Evolutionary conservation across 2,329 filamentous ascomycete genomes (phyloP).

Genomic region (Clathrospora elynae): DNA sequence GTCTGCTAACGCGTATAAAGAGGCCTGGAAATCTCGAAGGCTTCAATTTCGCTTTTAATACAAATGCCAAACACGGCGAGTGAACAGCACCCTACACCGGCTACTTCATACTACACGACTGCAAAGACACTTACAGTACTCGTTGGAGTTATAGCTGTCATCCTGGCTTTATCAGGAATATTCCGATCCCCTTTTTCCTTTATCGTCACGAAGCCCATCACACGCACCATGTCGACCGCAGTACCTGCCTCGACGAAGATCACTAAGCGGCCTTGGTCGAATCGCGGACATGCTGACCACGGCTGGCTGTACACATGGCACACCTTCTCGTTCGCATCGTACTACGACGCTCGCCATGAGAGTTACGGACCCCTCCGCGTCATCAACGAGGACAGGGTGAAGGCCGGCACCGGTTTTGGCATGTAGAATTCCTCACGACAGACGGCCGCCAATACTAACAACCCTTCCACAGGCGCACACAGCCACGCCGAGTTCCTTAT

Average conservation of each 20-base stretch:
- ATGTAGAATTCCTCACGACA: not conserved
- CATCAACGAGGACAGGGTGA: constrained; percentile 86
- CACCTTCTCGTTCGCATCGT: constrained; percentile 79
- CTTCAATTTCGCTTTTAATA: constrained; percentile 19
- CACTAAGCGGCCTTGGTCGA: constrained; percentile 71
- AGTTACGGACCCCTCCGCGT: constrained; percentile 79
- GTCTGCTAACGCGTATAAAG: constrained; percentile 38
- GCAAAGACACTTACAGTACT: constrained; percentile 38
- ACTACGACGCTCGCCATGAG: constrained; percentile 69
- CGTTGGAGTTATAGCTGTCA: constrained; percentile 49
- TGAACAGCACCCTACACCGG: constrained; percentile 18
- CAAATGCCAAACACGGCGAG: constrained; percentile 40
- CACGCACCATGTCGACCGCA: constrained; percentile 50
- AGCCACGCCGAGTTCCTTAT: constrained; percentile 87
- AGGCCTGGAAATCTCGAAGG: constrained; percentile 9
- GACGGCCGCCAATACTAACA: not conserved
- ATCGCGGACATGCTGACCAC: constrained; percentile 78
- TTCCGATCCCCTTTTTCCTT: constrained; percentile 47
- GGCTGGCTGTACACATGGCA: constrained; percentile 89
- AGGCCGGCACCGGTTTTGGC: constrained; percentile 72
- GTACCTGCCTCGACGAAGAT: constrained; percentile 60
- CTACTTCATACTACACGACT: constrained; percentile 23
- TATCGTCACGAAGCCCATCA: constrained; percentile 36
- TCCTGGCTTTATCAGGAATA: constrained; percentile 53
- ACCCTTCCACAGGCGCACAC: constrained; percentile 63